Evolutionary conservation across 768 basidiomycete genomes (phyloP), one percentile per base, ranked within the genome.

Genomic region (Cystofilobasidium macerans): DNA sequence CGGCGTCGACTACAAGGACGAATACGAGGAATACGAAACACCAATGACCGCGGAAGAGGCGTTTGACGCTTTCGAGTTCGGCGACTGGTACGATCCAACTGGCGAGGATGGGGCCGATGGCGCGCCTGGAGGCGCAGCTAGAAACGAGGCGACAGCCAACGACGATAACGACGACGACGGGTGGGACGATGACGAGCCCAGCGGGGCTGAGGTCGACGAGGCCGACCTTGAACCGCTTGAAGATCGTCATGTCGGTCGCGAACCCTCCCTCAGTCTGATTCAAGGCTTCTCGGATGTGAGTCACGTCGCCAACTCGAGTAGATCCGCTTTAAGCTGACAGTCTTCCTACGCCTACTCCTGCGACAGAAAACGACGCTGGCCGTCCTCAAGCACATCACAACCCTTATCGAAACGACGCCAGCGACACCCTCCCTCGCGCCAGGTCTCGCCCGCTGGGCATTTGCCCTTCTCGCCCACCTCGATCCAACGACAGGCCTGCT

Each of bases 241-340:
- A 4, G 33, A 60, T 13, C 58, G 30, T 30, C 28, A n/a, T 7
- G n/a, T 18, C 3, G 33, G 38, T 9, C 42, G 42, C 42, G 58
- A 60, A 26, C 58, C 58, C 20, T 38, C 58, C 20, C 16, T 60
- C 7, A 28, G 24, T 2, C 26, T 60, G 16, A 26, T 60, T 13
- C 38, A 60, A 24, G 58, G 38, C 20, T 28, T 60, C 24, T 60
- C 58, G 35, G 58, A 60, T 30, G 58, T 60, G 38, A 38, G 58
- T 60, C 33, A 22, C n/a, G 24, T 14, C 22, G 8, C 28, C n/a
- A n/a, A n/a, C n/a, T n/a, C n/a, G n/a, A n/a, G n/a, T n/a, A n/a
- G n/a, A n/a, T n/a, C n/a, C n/a, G n/a, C n/a, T n/a, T n/a, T n/a
- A n/a, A n/a, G n/a, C n/a, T n/a, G n/a, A n/a, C n/a, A n/a, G n/a